Evolutionary conservation across 2,329 filamentous ascomycete species (phyloP).

Genomic region (Talaromyces islandicus): DNA sequence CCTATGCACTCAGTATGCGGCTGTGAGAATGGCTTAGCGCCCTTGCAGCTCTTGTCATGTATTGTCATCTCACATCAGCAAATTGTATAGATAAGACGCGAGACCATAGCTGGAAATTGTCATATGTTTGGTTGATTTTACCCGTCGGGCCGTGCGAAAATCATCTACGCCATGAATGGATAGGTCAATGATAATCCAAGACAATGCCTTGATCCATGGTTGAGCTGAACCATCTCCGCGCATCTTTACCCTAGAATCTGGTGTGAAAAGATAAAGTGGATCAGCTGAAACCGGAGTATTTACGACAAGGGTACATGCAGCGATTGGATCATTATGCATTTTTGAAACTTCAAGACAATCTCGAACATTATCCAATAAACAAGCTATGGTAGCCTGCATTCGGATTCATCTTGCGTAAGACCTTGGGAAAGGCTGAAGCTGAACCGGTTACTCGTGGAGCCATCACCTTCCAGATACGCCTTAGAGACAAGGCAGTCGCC

Average conservation of each 20-base stretch:
- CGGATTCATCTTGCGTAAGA: background rate
- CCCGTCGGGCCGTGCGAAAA: background rate
- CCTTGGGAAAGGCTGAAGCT: background rate
- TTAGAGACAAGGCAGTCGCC: background rate
- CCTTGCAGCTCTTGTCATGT: background rate
- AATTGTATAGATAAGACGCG: background rate
- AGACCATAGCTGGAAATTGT: background rate
- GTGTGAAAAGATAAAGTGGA: background rate
- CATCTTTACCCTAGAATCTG: background rate
- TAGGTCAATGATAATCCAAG: background rate
- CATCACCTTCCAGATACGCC: background rate
- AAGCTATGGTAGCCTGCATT: background rate
- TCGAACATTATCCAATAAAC: background rate
- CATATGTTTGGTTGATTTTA: background rate
- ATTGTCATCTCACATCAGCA: background rate
- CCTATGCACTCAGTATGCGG: background rate
- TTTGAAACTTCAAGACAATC: background rate
- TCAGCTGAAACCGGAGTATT: background rate
- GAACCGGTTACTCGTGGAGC: background rate
- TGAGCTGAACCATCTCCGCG: background rate
- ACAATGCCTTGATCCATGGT: background rate
- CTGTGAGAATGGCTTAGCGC: background rate
- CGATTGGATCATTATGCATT: background rate
- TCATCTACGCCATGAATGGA: background rate
- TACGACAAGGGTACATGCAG: background rate